These are phyloP conservation scores for Serendipita sp. DNA, from an alignment of 768 basidiomycete species.

Conservation along the genomic window DNA sequence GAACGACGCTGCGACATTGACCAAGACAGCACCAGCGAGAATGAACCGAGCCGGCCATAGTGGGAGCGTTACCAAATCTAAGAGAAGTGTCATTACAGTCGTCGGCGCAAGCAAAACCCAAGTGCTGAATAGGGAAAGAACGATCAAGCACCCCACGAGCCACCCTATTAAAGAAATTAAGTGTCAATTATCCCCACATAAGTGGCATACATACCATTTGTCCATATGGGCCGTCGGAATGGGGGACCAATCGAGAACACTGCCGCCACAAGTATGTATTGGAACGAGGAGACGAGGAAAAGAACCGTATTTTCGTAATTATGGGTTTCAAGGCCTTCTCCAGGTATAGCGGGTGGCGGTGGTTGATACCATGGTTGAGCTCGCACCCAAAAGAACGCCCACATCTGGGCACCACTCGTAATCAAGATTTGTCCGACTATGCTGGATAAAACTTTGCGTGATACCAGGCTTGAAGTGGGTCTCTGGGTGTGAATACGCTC, in stretches of 20 bases:
- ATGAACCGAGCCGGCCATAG: conserved; percentile 41
- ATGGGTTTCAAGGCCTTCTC: conserved; percentile 49
- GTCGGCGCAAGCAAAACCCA: conserved; percentile 65
- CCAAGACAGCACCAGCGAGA: conserved; percentile 46
- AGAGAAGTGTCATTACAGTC: conserved; percentile 34
- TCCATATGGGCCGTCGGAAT: conserved; percentile 87
- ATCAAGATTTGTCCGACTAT: conserved; percentile 86
- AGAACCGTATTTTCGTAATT: conserved; percentile 88
- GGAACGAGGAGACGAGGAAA: conserved; percentile 93
- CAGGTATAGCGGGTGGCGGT: conserved; percentile 37
- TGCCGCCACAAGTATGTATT: conserved; percentile 91
- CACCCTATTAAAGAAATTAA: conserved; percentile 33
- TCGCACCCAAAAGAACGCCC: conserved; percentile 83
- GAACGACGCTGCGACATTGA: conserved; percentile 58
- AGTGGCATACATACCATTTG: conserved; percentile 51
- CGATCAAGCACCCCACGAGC: conserved; percentile 62
- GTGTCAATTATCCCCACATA: not conserved
- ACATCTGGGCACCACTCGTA: conserved; percentile 65
- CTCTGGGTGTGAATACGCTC: conserved; percentile 73
- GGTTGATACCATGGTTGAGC: conserved; percentile 74
- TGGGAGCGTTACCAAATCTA: conserved; percentile 68
- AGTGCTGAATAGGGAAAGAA: conserved; percentile 56
- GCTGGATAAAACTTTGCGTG: conserved; percentile 84
- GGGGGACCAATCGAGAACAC: conserved; percentile 98
- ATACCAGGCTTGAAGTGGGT: conserved; percentile 90